Evolutionary conservation across 192 early-diverging fungal species (phyloP), one percentile per base, ranked within the genome.

Genomic region (Backusella tarrabulga): DNA sequence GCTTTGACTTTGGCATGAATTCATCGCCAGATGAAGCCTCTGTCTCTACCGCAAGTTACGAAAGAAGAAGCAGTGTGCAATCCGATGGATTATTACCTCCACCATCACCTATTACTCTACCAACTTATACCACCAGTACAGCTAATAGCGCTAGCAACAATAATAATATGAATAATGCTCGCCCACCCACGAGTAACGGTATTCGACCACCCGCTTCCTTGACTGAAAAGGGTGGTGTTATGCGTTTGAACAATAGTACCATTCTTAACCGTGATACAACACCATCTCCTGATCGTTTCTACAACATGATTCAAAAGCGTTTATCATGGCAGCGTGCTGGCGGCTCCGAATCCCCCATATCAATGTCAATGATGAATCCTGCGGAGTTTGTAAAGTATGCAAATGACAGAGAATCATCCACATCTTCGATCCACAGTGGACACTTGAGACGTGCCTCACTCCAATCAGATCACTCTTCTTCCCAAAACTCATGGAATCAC

Each of bases 221-320:
- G 12, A 44, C 68, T 12, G 77, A 79, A 34, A 76, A 76, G n/a
- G 68, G 68, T 34, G 44, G 44, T 34, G 44, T 54, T 14, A 50
- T 79, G 41, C 63, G 60, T 1, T 26, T 34, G 15, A 63, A 42
- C 29, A 44, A 42, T 26, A 63, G 63, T 19, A 67, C 29, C n/a
- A 46, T 44, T 34, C 63, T 41, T 21, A 75, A 38, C 5, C 76
- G 77, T 29, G 77, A 78, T n/a, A 44, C 60, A 0, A 82, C 77
- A 8, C 80, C 80, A 15, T 82, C 80, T 44, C 80, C 80, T 11
- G 80, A 82, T 23, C 76, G 76, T 26, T 78, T 82, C 44, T 78
- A 74, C 38, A 75, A 75, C 34, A 82, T 82, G 80, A 78, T 78
- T 34, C 80, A 82, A 72, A 82, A 82, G 11, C 76, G 77, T n/a